Base-by-base conservation (phyloP, 257 asterid species). In the Rehmannia glutinosa region DNA sequence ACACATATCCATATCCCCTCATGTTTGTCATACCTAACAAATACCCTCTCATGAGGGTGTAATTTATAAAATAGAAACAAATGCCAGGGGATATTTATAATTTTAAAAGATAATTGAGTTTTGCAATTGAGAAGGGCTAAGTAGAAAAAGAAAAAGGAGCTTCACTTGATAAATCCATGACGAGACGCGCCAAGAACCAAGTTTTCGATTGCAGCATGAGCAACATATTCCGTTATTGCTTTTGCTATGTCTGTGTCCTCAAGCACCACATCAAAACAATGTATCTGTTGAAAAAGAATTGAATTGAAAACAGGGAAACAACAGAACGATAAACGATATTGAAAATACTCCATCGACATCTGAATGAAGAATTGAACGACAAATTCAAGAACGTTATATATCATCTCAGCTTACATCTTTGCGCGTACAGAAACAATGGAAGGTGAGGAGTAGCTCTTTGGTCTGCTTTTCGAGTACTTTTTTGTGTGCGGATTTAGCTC, bases 101-200 rank as follows among this genome's bases (percentile, higher is more conserved):
- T n/a, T n/a, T n/a, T n/a, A n/a, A n/a, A n/a, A n/a, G n/a, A n/a
- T n/a, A n/a, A n/a, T n/a, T n/a, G n/a, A n/a, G 10, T n/a, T 39
- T 39, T 39, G 15, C 38, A 32, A n/a, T n/a, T 5, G 15, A 47
- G 28, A 3, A 4, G 36, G 50, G 24, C 0, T n/a, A 15, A 39
- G 24, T 15, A 55, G 36, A 62, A 41, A 51, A 61, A 32, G 15
- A 51, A 39, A 10, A 42, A 24, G 70, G 61, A 66, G 64, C 11
- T 16, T 77, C 66, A 90, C 97, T 75, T 88, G 83, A 91, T 79
- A 72, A 91, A 91, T 67, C 95, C 88, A 68, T 81, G 89, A 15
- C 79, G 82, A 1, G 96, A 86, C 8, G 96, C 82, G 35, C 96
- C 98, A 69, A 91, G 89, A 76, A 91, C 90, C 80, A 91, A 70